Percentiles rank a stretch among this genome's conserved stretches.
Evolutionary conservation across 768 basidiomycete genomes (phyloP).

Genomic region (Punctularia strigosozonata): DNA sequence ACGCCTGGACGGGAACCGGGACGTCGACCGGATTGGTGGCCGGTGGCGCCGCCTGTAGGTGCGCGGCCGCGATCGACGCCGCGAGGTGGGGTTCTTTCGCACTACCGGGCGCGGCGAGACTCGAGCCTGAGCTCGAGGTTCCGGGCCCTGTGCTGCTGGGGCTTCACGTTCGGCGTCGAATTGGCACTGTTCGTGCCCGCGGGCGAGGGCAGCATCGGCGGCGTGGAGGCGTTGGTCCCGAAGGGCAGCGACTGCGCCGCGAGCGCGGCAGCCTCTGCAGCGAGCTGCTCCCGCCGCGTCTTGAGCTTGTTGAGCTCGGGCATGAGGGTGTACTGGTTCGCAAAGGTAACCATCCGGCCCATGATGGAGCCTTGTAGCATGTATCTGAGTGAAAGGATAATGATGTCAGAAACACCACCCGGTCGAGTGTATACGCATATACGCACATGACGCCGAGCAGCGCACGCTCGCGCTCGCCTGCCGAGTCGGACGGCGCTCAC

Average conservation of each 20-base stretch:
- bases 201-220: slow-evolving; percentile 72
- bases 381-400: slow-evolving; percentile 32
- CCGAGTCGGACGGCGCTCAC: slow-evolving; percentile 36
- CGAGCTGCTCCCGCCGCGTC: slow-evolving; percentile 10
- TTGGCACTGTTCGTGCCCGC: slow-evolving; percentile 61
- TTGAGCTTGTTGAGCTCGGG: slow-evolving; percentile 10
- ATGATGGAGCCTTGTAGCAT: slow-evolving; percentile 75
- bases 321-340: slow-evolving; percentile 8
- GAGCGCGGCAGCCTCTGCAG: slow-evolving; percentile 3
- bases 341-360: slow-evolving; percentile 30
- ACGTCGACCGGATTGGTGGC: background rate
- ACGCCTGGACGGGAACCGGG: background rate
- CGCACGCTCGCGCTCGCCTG: slow-evolving; percentile 39
- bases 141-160: too few species aligned
- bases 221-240: slow-evolving; percentile 21
- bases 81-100: background rate
- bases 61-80: background rate
- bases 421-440: background rate
- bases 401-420: too few species aligned
- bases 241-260: background rate
- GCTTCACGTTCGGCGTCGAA: slow-evolving; percentile 46
- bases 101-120: background rate
- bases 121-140: too few species aligned
- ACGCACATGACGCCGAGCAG: slow-evolving; percentile 77
- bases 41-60: too few species aligned